Percentiles rank a stretch among this genome's conserved stretches.
Evolutionary conservation across 208 protist genomes (phyloP).

Genomic region (Leishmania amazonensis): DNA sequence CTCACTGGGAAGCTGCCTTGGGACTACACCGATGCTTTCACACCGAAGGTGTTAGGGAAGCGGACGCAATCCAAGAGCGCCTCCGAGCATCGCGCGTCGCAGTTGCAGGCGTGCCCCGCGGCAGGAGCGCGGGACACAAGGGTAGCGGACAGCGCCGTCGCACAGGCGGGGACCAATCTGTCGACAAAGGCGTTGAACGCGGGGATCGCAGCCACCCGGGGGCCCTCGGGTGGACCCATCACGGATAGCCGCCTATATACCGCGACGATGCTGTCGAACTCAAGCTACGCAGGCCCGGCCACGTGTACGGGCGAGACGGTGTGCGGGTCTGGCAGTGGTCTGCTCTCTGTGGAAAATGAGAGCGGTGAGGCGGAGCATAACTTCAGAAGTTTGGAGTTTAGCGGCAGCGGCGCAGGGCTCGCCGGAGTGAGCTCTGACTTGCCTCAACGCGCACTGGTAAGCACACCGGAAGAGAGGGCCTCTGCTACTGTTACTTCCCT

Average conservation of each 20-base stretch:
- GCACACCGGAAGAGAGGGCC: background rate
- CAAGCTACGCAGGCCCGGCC: background rate
- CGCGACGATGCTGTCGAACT: background rate
- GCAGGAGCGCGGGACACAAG: background rate
- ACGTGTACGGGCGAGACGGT: background rate
- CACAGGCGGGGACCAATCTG: background rate
- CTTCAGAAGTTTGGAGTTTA: background rate
- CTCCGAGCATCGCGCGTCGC: background rate
- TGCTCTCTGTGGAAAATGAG: background rate
- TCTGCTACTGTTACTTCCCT: background rate
- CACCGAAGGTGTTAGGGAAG: background rate
- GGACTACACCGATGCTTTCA: slow-evolving; percentile 26
- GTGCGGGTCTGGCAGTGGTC: background rate
- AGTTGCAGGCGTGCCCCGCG: background rate
- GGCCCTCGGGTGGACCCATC: background rate
- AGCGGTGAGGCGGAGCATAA: background rate
- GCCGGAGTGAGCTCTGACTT: no score
- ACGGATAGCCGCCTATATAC: no score
- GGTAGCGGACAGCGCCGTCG: background rate
- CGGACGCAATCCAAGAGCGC: background rate
- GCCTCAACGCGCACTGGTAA: background rate
- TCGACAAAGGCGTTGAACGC: background rate
- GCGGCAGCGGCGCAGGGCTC: background rate
- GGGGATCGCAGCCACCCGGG: background rate
- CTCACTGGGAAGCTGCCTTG: slow-evolving; percentile 66